Evolutionary conservation across 345 rosid species (phyloP), one percentile per base, ranked within the genome.

Genomic region (Sonneratia alba): DNA sequence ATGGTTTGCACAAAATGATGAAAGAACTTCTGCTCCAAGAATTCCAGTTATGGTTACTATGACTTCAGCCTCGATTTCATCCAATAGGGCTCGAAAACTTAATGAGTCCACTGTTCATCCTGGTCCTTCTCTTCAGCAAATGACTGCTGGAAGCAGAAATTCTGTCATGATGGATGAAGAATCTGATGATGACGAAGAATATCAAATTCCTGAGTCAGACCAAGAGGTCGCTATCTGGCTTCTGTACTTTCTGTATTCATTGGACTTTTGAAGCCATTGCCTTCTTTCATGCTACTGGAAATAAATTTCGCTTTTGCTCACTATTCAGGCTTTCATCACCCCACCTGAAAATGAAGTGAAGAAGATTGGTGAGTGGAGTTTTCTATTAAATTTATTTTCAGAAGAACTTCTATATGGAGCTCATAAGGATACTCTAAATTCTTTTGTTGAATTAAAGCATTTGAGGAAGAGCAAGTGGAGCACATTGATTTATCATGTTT

Each of bases 31-130:
- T 76, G 92, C 91, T 49, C 95, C 93, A 8, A 89, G 98, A 82
- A 96, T 96, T 42, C 97, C 98, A 27, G 96, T 86, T 74, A 96
- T 96, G 99, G 96, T 89, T 78, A 96, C 91, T 79, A 92, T 96
- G 97, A 84, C 96, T 43, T 84, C 96, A 69, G 81, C 97, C 64
- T 85, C 98, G 70, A 73, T 72, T 77, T 80, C 91, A 67, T 77
- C 85, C 48, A 83, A 78, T 72, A 88, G 79, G 77, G 77, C 73
- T 75, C 78, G 68, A 77, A 96, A 84, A 77, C 70, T 78, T 74
- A 78, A 79, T 34, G 89, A 77, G 21, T 85, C 84, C 65, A 76
- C 79, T 79, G 77, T 70, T 70, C 87, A 83, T 71, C 74, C 86
- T 77, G 82, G 83, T 64, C 80, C 80, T 72, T 78, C 97, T 69